Conservation (phyloP, 2,329 filamentous ascomycete species). For the Aspergillus aculeatinus region DNA sequence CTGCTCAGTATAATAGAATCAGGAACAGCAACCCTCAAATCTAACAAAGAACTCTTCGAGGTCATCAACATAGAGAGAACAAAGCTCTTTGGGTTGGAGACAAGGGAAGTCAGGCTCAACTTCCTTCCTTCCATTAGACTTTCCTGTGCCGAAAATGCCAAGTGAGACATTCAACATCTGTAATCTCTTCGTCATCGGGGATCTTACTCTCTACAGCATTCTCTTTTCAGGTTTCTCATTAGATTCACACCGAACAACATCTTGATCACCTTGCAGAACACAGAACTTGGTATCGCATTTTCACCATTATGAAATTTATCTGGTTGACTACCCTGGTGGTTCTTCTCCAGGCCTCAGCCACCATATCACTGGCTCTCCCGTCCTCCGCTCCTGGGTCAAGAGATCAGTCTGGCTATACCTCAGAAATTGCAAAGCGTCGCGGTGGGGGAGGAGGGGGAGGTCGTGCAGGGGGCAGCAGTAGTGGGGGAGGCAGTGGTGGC, state of each 20-base stretch:
- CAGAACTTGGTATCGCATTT: no score
- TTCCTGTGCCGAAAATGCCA: no score
- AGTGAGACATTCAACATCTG: background rate
- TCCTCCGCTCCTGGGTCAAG: background rate
- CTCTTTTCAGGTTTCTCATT: background rate
- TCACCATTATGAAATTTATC: background rate
- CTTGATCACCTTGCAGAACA: no score
- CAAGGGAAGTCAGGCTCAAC: no score
- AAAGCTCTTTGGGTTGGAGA: no score
- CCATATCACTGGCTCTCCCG: background rate
- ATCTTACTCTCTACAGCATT: background rate
- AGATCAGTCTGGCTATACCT: constrained; percentile 9
- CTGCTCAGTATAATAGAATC: no score
- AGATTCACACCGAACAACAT: no score
- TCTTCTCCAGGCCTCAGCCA: background rate
- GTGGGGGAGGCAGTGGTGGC: constrained; percentile 29
- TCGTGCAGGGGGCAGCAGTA: constrained; percentile 24
- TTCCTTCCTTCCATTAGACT: no score
- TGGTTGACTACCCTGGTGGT: background rate
- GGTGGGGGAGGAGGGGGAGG: constrained; percentile 45
- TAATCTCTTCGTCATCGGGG: background rate
- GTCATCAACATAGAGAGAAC: no score
- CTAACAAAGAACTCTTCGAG: no score
- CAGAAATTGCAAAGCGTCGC: constrained; percentile 46
- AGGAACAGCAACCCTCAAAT: no score